Conservation (phyloP, 2,329 filamentous ascomycete genomes). For the Nannizziopsis barbatae region DNA sequence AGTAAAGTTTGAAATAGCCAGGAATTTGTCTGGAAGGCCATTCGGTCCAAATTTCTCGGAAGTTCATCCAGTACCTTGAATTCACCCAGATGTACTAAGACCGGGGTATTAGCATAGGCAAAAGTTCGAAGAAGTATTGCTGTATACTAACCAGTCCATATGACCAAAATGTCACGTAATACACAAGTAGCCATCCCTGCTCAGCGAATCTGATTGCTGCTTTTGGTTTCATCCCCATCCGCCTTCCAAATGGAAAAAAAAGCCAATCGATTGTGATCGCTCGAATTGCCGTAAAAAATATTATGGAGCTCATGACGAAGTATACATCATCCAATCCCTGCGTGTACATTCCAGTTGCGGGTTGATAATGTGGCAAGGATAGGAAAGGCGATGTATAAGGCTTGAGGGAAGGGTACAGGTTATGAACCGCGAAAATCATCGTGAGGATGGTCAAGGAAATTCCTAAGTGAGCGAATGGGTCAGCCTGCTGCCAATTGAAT, state of each 20-base stretch:
- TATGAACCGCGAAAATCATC: slow-evolving; percentile 69
- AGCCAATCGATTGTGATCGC: slow-evolving; percentile 80
- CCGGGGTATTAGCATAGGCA: slow-evolving; percentile 2
- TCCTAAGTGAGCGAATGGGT: slow-evolving; percentile 40
- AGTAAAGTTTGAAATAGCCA: slow-evolving; percentile 73
- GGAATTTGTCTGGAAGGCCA: slow-evolving; percentile 71
- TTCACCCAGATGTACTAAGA: slow-evolving; percentile 65
- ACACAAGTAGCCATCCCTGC: slow-evolving; percentile 82
- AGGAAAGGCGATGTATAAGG: slow-evolving; percentile 79
- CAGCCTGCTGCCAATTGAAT: not conserved
- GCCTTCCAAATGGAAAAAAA: slow-evolving; percentile 63
- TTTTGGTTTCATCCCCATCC: slow-evolving; percentile 66
- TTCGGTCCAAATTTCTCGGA: slow-evolving; percentile 67
- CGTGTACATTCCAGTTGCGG: slow-evolving; percentile 56
- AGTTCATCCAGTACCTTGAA: slow-evolving; percentile 66
- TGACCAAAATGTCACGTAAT: slow-evolving; percentile 71
- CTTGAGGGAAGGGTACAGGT: slow-evolving; percentile 69
- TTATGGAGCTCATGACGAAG: slow-evolving; percentile 64
- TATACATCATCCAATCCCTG: slow-evolving; percentile 70
- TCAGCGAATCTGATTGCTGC: slow-evolving; percentile 75
- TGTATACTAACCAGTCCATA: slow-evolving; percentile 60
- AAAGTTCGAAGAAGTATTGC: slow-evolving; percentile 2
- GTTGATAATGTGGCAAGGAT: slow-evolving; percentile 70
- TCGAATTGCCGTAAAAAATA: slow-evolving; percentile 77
- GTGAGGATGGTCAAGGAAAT: slow-evolving; percentile 77